Percentiles rank a stretch among this genome's conserved stretches.
Conservation (phyloP, 2,329 filamentous ascomycete species). For the Epichloe sylvatica region DNA sequence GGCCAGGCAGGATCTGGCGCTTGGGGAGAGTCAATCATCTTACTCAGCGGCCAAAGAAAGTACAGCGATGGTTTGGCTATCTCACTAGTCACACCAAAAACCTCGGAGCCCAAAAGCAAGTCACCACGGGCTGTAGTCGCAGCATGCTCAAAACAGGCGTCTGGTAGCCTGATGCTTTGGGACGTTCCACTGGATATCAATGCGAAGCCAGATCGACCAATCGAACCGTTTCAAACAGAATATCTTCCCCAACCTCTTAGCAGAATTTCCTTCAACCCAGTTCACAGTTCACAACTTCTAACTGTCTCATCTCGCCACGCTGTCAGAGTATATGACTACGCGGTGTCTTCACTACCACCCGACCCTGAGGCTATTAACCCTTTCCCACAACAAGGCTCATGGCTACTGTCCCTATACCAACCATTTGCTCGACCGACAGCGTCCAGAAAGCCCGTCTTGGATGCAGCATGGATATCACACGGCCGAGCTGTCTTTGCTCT, state of each 20-base stretch:
- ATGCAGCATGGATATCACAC: slow-evolving; percentile 47
- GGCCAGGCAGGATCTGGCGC: slow-evolving; percentile 43
- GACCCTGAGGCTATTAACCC: slow-evolving; percentile 37
- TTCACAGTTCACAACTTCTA: slow-evolving; percentile 43
- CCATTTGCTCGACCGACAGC: slow-evolving; percentile 36
- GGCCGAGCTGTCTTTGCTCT: slow-evolving; percentile 45
- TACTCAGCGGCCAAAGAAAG: slow-evolving; percentile 39
- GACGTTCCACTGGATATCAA: slow-evolving; percentile 36
- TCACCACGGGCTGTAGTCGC: slow-evolving; percentile 39
- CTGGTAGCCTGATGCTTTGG: slow-evolving; percentile 44
- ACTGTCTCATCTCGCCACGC: slow-evolving; percentile 40
- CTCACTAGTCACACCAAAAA: slow-evolving; percentile 31
- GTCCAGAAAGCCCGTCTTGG: slow-evolving; percentile 45
- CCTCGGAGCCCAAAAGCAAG: slow-evolving; percentile 23
- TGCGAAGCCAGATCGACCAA: slow-evolving; percentile 14
- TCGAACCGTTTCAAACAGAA: slow-evolving; percentile 45
- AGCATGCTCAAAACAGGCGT: slow-evolving; percentile 44
- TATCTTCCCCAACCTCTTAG: slow-evolving; percentile 40
- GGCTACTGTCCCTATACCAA: slow-evolving; percentile 49
- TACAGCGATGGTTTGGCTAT: slow-evolving; percentile 43
- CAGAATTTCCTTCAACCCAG: slow-evolving; percentile 47
- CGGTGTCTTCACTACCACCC: slow-evolving; percentile 34
- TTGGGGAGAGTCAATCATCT: slow-evolving; percentile 47
- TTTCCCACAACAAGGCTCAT: slow-evolving; percentile 45
- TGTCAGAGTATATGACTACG: slow-evolving; percentile 49